Conservation (phyloP, 2,329 filamentous ascomycete genomes). For the Colletotrichum sp. region DNA sequence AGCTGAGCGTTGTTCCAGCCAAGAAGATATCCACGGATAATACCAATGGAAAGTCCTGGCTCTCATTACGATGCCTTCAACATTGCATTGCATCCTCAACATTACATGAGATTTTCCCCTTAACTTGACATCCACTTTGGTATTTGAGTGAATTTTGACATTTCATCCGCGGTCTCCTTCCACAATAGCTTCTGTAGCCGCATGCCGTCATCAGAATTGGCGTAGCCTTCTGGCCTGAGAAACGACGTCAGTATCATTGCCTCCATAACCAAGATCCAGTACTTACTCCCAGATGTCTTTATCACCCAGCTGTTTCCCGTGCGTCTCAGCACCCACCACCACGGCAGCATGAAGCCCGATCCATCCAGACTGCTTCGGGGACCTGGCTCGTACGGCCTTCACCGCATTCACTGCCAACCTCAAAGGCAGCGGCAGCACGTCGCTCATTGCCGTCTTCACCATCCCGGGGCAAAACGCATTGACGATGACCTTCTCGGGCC, state of each 20-base stretch:
- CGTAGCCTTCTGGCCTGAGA: background rate
- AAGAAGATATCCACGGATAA: background rate
- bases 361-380: background rate
- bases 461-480: constrained; percentile 12
- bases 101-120: background rate
- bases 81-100: background rate
- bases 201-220: background rate
- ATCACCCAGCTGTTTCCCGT: constrained; percentile 4
- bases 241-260: background rate
- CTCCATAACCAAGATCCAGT: background rate
- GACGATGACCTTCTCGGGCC: background rate
- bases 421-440: background rate
- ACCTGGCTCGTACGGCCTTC: background rate
- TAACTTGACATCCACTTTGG: background rate
- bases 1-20: background rate
- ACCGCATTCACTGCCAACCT: background rate
- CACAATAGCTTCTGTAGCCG: background rate
- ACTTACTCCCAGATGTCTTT: constrained; percentile 7
- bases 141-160: background rate
- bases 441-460: constrained; percentile 7
- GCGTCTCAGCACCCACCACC: background rate
- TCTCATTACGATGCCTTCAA: background rate
- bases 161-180: background rate
- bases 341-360: background rate
- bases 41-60: background rate